phyloP scores from a whole-genome alignment of 805 yeast genomes.

The Spathaspora sp. region DNA sequence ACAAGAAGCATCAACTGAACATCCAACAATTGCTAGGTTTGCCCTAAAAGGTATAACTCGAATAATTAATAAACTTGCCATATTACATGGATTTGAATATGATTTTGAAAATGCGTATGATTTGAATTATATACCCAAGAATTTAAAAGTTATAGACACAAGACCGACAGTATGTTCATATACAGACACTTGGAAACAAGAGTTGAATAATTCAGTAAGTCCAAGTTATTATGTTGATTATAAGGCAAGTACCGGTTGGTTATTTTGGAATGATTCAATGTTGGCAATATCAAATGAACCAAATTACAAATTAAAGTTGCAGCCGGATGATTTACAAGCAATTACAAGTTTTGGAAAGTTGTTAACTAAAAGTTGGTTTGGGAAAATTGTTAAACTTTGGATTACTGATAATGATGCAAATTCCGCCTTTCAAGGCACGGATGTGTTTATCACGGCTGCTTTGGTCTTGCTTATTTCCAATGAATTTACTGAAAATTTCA shows the following conservation, averaged over 20 bases:
- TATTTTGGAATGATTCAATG: conserved; percentile 66
- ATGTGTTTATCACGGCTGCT: conserved; percentile 54
- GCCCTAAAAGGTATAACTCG: conserved; percentile 59
- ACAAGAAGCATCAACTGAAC: conserved; percentile 51
- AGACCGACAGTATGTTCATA: conserved; percentile 35
- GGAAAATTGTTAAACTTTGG: conserved; percentile 45
- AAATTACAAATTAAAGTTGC: conserved; percentile 25
- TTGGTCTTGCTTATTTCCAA: conserved; percentile 48
- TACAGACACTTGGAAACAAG: conserved; percentile 42
- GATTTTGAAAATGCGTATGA: conserved; percentile 42
- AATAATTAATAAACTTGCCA: conserved; percentile 43
- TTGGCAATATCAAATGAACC: conserved; percentile 40
- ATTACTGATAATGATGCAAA: conserved; percentile 66
- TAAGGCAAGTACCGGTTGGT: conserved; percentile 58
- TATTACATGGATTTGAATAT: conserved; percentile 46
- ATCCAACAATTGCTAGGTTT: conserved; percentile 61
- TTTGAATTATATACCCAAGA: conserved; percentile 28
- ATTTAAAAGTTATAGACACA: conserved; percentile 42
- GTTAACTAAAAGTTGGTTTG: conserved; percentile 59
- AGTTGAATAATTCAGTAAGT: conserved; percentile 43
- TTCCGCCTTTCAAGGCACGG: conserved; percentile 61
- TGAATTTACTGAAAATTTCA: conserved; percentile 38
- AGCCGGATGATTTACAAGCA: conserved; percentile 37
- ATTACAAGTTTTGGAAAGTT: conserved; percentile 40
- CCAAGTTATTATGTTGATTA: conserved; percentile 59